Evolutionary conservation across 176 grass and related monocot genomes (phyloP).

Genomic region (Oryza brachyantha): DNA sequence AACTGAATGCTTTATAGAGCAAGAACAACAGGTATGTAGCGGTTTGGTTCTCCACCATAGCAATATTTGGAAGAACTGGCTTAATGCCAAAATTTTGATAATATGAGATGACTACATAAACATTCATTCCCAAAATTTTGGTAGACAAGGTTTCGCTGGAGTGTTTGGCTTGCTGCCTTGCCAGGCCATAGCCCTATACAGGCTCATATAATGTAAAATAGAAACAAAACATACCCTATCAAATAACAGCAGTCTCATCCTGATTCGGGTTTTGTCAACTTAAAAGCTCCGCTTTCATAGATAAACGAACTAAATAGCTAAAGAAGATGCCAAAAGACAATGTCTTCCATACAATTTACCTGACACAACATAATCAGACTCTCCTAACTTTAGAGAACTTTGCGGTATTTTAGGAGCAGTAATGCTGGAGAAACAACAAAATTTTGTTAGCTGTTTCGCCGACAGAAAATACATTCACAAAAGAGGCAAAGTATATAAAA

Average conservation of each 20-base stretch:
- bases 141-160: background rate
- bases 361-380: constrained; percentile 78
- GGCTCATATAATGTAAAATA: background rate
- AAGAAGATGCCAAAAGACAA: background rate
- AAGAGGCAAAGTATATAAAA: background rate
- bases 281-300: background rate
- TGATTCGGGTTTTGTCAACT: constrained; percentile 10
- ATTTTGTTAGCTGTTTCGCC: constrained; percentile 6
- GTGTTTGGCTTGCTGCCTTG: no score
- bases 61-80: background rate
- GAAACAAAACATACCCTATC: background rate
- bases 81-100: background rate
- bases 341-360: constrained; percentile 36
- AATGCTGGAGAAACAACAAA: constrained; percentile 52
- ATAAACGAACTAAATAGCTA: background rate
- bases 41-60: background rate
- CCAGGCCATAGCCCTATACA: background rate
- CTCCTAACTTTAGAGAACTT: constrained; percentile 76
- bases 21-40: background rate
- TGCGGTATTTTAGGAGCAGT: constrained; percentile 80
- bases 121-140: background rate
- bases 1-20: background rate
- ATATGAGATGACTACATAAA: background rate
- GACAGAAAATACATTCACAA: background rate
- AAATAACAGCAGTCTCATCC: background rate